These are phyloP conservation scores for Paulownia fortunei DNA, from an alignment of 257 asterid genomes.

Conservation along the genomic window DNA sequence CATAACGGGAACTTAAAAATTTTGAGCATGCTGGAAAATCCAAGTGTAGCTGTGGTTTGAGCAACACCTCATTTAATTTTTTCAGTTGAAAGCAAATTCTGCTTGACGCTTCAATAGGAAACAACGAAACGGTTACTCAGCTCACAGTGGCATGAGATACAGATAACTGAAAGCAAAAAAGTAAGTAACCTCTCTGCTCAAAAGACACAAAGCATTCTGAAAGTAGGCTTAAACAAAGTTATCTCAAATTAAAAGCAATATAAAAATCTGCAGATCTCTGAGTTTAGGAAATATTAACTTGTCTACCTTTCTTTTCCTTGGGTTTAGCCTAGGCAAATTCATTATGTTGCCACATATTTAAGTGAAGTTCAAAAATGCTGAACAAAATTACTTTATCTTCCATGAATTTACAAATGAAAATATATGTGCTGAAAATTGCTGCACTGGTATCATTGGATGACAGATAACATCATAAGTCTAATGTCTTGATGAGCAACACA, in stretches of 20 bases:
- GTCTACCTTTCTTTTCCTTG: background rate
- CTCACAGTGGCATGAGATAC: background rate
- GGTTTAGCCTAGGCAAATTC: background rate
- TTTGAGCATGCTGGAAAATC: background rate
- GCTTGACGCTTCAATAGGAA: background rate
- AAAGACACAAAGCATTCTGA: background rate
- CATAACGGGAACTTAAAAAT: background rate
- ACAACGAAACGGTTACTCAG: background rate
- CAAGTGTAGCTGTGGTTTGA: background rate
- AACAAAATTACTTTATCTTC: background rate
- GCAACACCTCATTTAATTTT: background rate
- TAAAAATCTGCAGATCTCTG: background rate
- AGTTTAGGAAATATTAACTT: background rate
- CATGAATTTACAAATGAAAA: background rate
- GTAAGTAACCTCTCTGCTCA: background rate
- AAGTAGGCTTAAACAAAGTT: background rate
- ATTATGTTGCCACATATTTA: slow-evolving; percentile 14
- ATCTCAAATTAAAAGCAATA: background rate
- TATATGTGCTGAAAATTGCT: background rate
- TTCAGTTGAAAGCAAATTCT: background rate
- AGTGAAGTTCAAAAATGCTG: background rate
- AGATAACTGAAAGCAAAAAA: background rate
- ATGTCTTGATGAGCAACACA: background rate
- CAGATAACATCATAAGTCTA: background rate
- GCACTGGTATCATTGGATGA: background rate